Evolutionary conservation across 2,329 filamentous ascomycete genomes (phyloP), one percentile per base, ranked within the genome.

Genomic region (Nothopassalora personata): DNA sequence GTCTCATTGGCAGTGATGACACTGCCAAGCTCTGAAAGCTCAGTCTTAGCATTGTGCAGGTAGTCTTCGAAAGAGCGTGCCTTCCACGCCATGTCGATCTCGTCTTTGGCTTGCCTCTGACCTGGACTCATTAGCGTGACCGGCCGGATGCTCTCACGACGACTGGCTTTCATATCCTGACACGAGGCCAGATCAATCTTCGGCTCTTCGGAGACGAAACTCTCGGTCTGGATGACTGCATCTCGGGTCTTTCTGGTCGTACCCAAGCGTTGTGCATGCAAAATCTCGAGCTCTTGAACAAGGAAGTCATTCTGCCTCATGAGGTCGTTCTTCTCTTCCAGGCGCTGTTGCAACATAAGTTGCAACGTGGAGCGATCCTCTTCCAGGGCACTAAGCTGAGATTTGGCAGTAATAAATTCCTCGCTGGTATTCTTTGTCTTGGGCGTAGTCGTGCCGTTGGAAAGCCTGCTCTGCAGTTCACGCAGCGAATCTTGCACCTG

Each of bases 1-100:
- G 65, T 63, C 55, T 74, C 72, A 48, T 72, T 73, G 23, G 69
- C 70, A 18, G 63, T 70, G 54, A 73, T 73, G 31, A 70, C 68
- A 39, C 64, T 70, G 11, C 71, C 71, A 4, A 73, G 68, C 47
- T 73, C 69, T 4, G 68, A 71, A 7, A 72, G 67, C 48, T 73
- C 71, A 4, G 65, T 56, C 46, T 71, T 63, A 15, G 71, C 69
- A 39, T 69, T 65, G n/a, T 67, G 63, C 9, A 73, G 66, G 50
- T 73, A 73, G n/a, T 72, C 69, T 45, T 74, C 71, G 54, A 74
- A 73, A 4, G 70, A 72, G 36, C 60, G 54, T 15, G 61, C 60
- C 54, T 63, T 64, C 64, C 60, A 64, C 11, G 61, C 57, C 34
- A 55, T 59, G 15, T 63, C 62, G 34, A 62, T 57, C 19, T 66